Percentiles rank a stretch among this genome's conserved stretches.
phyloP scores from a whole-genome alignment of 2,329 filamentous ascomycete species.

The Ophiosphaerella herpotricha region DNA sequence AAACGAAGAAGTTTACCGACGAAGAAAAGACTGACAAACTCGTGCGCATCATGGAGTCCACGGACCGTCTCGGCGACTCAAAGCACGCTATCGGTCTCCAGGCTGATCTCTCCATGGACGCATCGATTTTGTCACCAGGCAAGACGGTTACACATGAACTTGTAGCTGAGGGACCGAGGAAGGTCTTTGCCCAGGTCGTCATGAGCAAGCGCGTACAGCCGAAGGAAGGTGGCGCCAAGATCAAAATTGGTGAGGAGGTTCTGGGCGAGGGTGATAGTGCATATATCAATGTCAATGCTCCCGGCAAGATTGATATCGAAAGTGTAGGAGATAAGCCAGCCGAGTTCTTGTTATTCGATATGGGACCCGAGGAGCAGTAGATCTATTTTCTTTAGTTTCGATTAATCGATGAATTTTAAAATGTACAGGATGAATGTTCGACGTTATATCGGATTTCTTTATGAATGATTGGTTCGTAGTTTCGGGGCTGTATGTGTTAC shows the following conservation, averaged over 20 bases:
- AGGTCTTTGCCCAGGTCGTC: slow-evolving; percentile 79
- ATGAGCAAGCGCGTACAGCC: slow-evolving; percentile 64
- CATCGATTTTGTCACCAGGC: slow-evolving; percentile 70
- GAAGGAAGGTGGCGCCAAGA: slow-evolving; percentile 72
- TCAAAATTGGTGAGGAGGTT: slow-evolving; percentile 69
- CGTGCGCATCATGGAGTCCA: slow-evolving; percentile 75
- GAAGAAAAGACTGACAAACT: slow-evolving; percentile 72
- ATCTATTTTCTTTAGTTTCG: not conserved
- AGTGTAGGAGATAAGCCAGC: slow-evolving; percentile 53
- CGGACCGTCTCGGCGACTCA: slow-evolving; percentile 66
- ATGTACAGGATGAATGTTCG: no score
- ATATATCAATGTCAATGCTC: slow-evolving; percentile 64
- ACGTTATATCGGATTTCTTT: no score
- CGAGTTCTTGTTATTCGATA: slow-evolving; percentile 57
- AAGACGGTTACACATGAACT: slow-evolving; percentile 72
- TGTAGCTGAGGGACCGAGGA: slow-evolving; percentile 66
- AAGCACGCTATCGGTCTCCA: slow-evolving; percentile 79
- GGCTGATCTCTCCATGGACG: slow-evolving; percentile 82
- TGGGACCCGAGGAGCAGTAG: slow-evolving; percentile 44
- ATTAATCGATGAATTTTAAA: no score
- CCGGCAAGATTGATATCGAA: slow-evolving; percentile 52
- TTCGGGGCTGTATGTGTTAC: no score
- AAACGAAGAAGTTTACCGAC: slow-evolving; percentile 74
- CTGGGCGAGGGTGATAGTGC: slow-evolving; percentile 80
- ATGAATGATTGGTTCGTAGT: no score